Percentiles rank a stretch among this genome's conserved stretches.
Evolutionary conservation across 2,329 filamentous ascomycete species (phyloP).

Genomic region (Escovopsis sp.): DNA sequence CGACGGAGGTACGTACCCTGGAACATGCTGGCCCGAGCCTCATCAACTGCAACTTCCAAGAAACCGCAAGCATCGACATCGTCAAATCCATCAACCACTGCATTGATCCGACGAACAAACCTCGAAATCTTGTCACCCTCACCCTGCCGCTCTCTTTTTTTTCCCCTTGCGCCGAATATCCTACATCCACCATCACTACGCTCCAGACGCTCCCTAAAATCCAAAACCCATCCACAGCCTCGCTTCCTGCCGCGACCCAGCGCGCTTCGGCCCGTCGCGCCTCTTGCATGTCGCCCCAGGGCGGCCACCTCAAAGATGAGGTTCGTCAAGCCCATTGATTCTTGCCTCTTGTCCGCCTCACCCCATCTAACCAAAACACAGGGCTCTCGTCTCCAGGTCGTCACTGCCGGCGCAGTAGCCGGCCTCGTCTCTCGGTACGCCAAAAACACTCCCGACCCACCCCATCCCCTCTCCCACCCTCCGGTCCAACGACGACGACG

Average conservation of each 20-base stretch:
- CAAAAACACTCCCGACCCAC: not conserved
- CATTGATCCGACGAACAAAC: not conserved
- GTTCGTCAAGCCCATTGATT: constrained; percentile 17
- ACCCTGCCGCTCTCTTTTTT: not conserved
- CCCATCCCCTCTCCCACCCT: not conserved
- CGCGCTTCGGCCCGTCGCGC: not conserved
- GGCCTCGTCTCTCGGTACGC: constrained; percentile 80
- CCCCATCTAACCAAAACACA: constrained; percentile 9
- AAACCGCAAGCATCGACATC: no score
- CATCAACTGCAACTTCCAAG: no score
- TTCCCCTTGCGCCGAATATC: not conserved
- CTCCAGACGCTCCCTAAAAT: no score
- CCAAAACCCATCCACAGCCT: not conserved
- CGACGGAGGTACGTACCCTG: no score
- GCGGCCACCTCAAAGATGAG: constrained; percentile 43
- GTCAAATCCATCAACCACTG: not conserved
- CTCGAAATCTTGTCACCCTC: not conserved
- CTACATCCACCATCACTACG: no score
- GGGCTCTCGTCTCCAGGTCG: constrained; percentile 42
- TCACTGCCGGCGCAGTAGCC: constrained; percentile 46
- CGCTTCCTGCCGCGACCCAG: not conserved
- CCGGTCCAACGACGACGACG: not conserved
- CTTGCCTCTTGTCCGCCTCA: not conserved
- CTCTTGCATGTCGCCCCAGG: constrained; percentile 22
- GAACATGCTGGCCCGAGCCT: no score